phyloP scores from a whole-genome alignment of 495 filamentous ascomycete genomes.

The Chaetomidium leptoderma region DNA sequence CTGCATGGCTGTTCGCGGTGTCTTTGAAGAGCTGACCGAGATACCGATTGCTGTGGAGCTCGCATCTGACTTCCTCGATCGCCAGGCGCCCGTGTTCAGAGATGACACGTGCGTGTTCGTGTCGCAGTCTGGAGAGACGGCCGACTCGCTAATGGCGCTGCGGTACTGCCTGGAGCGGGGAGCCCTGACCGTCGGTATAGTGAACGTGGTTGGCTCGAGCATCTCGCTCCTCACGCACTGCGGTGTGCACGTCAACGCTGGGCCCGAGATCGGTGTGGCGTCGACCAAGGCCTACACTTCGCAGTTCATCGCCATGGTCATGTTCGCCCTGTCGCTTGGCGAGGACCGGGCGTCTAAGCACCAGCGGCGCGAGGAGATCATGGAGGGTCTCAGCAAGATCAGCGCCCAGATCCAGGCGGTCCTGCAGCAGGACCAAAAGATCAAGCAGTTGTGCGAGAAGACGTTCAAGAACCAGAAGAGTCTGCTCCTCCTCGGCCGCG shows the following conservation, averaged over 20 bases:
- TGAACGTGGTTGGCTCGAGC: slow-evolving; percentile 96
- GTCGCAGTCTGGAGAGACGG: slow-evolving; percentile 96
- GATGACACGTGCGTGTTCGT: slow-evolving; percentile 99
- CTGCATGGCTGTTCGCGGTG: slow-evolving; percentile 97
- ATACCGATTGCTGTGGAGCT: slow-evolving; percentile 96
- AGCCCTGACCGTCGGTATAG: slow-evolving; percentile 93
- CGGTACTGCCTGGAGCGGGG: slow-evolving; percentile 96
- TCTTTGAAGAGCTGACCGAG: slow-evolving; percentile 96
- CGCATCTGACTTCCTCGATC: slow-evolving; percentile 95
- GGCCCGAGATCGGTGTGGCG: slow-evolving; percentile 96
- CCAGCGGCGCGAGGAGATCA: slow-evolving; percentile 90
- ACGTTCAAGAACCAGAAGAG: slow-evolving; percentile 97
- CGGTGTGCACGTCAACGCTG: slow-evolving; percentile 98
- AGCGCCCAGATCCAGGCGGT: slow-evolving; percentile 90
- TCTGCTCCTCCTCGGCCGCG: slow-evolving; percentile 84
- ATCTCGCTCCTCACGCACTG: slow-evolving; percentile 98
- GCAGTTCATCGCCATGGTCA: slow-evolving; percentile 98
- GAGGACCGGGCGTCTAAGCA: slow-evolving; percentile 95
- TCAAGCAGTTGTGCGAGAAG: slow-evolving; percentile 86
- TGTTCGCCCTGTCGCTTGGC: slow-evolving; percentile 94
- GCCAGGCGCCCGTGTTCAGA: slow-evolving; percentile 97
- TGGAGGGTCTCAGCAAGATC: slow-evolving; percentile 82
- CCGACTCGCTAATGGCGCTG: slow-evolving; percentile 96
- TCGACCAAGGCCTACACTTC: slow-evolving; percentile 99
- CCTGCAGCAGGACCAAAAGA: slow-evolving; percentile 81